Evolutionary conservation across 2,329 filamentous ascomycete species (phyloP).

Genomic region (Colletotrichum magnum): DNA sequence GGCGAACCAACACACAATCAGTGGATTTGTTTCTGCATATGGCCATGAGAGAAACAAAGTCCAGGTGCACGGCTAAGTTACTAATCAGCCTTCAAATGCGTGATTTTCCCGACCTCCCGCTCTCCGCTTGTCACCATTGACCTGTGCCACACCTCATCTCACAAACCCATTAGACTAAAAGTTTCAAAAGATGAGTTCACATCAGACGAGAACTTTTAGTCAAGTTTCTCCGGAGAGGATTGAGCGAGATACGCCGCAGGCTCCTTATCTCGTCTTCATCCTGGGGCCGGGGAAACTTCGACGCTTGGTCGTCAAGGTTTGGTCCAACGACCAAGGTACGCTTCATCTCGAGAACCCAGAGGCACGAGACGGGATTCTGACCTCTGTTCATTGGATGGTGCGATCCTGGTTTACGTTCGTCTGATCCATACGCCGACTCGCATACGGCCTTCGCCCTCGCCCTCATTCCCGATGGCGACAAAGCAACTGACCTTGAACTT

Average conservation of each 20-base stretch:
- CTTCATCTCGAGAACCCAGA: no score
- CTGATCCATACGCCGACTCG: not conserved
- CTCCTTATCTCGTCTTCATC: not conserved
- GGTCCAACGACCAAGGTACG: not conserved
- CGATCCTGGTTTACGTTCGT: not conserved
- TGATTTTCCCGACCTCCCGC: no score
- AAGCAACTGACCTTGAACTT: not conserved
- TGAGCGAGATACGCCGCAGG: not conserved
- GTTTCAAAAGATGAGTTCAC: not conserved
- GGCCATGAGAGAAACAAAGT: no score
- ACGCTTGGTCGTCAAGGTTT: not conserved
- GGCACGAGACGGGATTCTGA: no score
- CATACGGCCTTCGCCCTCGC: not conserved
- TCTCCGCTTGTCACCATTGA: no score
- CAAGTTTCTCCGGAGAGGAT: not conserved
- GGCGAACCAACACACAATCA: no score
- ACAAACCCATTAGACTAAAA: no score
- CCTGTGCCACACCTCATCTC: no score
- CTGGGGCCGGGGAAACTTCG: not conserved
- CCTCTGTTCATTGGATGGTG: not conserved
- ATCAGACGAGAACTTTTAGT: not conserved
- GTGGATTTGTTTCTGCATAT: no score
- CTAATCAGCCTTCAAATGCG: no score
- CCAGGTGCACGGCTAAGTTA: no score
- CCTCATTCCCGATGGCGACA: not conserved